These are phyloP conservation scores for Eucalyptus cladocalyx DNA, from an alignment of 345 rosid species.

Conservation along the genomic window DNA sequence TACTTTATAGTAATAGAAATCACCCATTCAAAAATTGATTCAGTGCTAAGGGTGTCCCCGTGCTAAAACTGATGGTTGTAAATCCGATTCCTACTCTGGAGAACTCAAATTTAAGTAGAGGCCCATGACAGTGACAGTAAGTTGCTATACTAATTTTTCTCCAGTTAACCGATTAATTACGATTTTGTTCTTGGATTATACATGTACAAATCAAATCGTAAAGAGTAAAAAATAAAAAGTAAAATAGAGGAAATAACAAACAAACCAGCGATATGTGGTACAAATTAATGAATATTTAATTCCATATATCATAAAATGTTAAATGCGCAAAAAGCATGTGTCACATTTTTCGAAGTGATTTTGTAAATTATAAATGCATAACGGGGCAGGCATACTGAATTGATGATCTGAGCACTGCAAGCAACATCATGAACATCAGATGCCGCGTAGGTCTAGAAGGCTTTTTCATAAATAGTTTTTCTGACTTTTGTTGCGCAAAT, in stretches of 20 bases:
- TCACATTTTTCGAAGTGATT: background rate
- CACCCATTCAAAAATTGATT: background rate
- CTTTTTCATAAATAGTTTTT: background rate
- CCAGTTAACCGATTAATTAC: background rate
- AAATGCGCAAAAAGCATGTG: background rate
- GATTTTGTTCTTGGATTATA: background rate
- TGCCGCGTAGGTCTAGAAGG: background rate
- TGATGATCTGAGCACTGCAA: background rate
- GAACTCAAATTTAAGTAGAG: background rate
- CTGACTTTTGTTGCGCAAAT: background rate
- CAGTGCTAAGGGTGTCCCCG: background rate
- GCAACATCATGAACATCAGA: background rate
- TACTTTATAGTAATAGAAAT: background rate
- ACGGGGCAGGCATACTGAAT: background rate
- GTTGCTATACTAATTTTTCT: background rate
- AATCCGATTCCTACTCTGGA: background rate
- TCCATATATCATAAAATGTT: background rate
- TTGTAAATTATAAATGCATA: background rate
- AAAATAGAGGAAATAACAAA: background rate
- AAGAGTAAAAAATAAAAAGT: background rate
- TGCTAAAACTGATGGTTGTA: background rate
- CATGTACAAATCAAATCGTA: background rate
- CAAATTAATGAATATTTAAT: background rate
- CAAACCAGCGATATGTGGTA: background rate
- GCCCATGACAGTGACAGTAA: rapidly evolving